Base-by-base conservation (phyloP, 768 basidiomycete genomes). In the Paxillus ammoniavirescens region DNA sequence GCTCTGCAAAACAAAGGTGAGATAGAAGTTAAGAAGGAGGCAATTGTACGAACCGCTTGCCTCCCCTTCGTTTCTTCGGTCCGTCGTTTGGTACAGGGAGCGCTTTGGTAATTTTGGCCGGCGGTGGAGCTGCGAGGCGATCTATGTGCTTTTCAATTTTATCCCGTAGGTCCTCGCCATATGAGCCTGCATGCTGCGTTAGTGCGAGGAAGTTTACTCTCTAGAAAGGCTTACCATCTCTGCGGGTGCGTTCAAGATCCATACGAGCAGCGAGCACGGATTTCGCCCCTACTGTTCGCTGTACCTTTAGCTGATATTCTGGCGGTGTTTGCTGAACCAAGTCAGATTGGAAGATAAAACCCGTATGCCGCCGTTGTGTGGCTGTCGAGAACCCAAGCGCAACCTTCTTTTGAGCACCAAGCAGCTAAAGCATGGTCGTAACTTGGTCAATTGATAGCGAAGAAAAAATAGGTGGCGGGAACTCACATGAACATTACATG, bases 111-210 rank as follows among this genome's bases (percentile, higher is more conserved):
- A 96, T 88, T 73, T 98, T 98, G 38, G 86, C 82, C 13, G 97
- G 96, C 18, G 95, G 94, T 2, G 97, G 97, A 14, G 95, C 93
- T 2, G 95, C 86, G 36, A 99, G 78, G 52, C 91, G 81, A 64
- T 97, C 92, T 52, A 99, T 84, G 60, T 91, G 89, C 60, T 89
- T 92, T 64, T 96, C 93, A n/a, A 98, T 83, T 64, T 96, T 93
- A 33, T 89, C 91, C 52, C 88, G 79, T 43, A 93, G 76, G 54
- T 80, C 76, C 53, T 85, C 77, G 18, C 97, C 97, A 59, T 91
- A 98, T n/a, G 80, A 77, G 26, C 86, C 88, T 89, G 47, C 13
- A 43, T 5, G 18, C 50, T 42, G 2, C 38, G 43, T 61, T 35
- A 55, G 38, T 26, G 41, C 42, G 26, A 33, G 14, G 15, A 23